Conservation (phyloP, 257 asterid species). For the Asclepias syriaca region DNA sequence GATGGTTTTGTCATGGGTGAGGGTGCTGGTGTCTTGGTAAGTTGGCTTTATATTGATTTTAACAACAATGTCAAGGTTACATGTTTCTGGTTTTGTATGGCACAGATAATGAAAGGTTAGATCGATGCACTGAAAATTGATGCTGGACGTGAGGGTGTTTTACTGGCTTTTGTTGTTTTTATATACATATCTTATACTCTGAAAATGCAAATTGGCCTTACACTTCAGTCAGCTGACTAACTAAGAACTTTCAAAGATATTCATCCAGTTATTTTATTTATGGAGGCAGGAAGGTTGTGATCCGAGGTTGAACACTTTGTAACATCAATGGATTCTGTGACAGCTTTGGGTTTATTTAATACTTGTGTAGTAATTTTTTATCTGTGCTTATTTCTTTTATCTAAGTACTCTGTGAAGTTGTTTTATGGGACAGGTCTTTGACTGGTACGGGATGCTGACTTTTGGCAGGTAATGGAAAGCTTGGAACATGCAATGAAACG, state of each 20-base stretch:
- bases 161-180: not conserved
- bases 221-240: not conserved
- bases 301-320: not conserved
- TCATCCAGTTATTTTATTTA: not conserved
- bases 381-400: too few species aligned
- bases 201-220: not conserved
- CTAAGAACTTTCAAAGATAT: not conserved
- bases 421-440: not conserved
- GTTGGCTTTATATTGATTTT: conserved; percentile 13
- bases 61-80: not conserved
- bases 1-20: conserved; percentile 97
- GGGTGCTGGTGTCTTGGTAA: conserved; percentile 89
- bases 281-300: not conserved
- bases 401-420: not conserved
- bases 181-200: not conserved
- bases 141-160: not conserved
- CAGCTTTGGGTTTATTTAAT: not conserved
- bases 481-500: conserved; percentile 91
- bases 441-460: conserved; percentile 6
- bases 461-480: conserved; percentile 85
- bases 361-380: not conserved
- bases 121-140: not conserved
- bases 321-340: not conserved
- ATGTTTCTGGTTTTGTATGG: not conserved
- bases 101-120: not conserved